phyloP scores from a whole-genome alignment of 495 filamentous ascomycete species.

The Xylaria grammica region DNA sequence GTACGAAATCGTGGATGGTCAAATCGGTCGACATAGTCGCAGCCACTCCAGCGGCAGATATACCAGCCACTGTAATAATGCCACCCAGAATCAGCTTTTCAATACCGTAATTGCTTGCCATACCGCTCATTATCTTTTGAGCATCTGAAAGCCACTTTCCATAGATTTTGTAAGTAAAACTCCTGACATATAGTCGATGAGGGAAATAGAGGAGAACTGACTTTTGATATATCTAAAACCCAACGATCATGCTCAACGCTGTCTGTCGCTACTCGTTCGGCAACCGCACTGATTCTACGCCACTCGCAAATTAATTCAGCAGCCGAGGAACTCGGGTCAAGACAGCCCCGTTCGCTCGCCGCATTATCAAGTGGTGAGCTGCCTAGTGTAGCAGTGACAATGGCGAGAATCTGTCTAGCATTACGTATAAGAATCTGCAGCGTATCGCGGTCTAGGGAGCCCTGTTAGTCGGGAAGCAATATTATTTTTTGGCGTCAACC shows the following conservation, averaged over 20 bases:
- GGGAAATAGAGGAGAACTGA: slow-evolving; percentile 8
- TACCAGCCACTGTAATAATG: slow-evolving; percentile 27
- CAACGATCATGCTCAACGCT: slow-evolving; percentile 30
- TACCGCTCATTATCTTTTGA: slow-evolving; percentile 78
- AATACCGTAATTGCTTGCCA: slow-evolving; percentile 90
- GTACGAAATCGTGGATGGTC: slow-evolving; percentile 27
- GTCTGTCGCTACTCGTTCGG: slow-evolving; percentile 9
- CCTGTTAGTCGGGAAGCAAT: slow-evolving; percentile 22
- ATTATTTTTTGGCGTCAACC: slow-evolving; percentile 41
- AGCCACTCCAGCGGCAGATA: slow-evolving; percentile 28
- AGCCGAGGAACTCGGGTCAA: slow-evolving; percentile 49
- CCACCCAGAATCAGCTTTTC: slow-evolving; percentile 44
- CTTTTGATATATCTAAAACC: slow-evolving; percentile 37
- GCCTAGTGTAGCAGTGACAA: slow-evolving; percentile 74
- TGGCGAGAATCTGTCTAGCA: slow-evolving; percentile 75
- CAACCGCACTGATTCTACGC: slow-evolving; percentile 45
- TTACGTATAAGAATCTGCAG: slow-evolving; percentile 73
- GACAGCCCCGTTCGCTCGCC: slow-evolving; percentile 47
- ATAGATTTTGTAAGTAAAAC: neutral
- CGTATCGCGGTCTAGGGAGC: slow-evolving; percentile 56
- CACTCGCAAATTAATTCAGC: slow-evolving; percentile 72
- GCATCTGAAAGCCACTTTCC: slow-evolving; percentile 70
- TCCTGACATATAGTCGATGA: slow-evolving; percentile 18
- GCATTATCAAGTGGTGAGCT: slow-evolving; percentile 54
- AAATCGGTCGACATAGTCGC: slow-evolving; percentile 23